These are phyloP conservation scores for Chrysochromulina tobinii DNA, from an alignment of 78 protist species.

Conservation along the genomic window DNA sequence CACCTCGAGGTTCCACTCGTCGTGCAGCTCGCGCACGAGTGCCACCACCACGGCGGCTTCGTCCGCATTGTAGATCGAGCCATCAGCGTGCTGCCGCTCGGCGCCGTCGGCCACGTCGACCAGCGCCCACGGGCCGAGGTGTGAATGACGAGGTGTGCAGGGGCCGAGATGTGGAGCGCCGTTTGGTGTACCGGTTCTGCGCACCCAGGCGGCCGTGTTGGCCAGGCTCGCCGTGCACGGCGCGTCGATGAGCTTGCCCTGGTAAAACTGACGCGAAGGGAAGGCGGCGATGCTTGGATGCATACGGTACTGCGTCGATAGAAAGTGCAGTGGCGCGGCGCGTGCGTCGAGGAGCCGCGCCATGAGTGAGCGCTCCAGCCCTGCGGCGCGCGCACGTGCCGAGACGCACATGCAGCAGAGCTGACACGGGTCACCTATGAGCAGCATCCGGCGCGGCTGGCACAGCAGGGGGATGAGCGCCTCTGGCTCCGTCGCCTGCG, in stretches of 20 bases:
- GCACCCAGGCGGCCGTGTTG: background rate
- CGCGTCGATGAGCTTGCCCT: background rate
- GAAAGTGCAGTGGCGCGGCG: background rate
- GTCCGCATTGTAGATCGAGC: background rate
- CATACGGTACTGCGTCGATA: conserved; percentile 59
- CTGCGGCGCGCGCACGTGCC: background rate
- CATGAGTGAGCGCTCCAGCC: background rate
- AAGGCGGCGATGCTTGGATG: conserved; percentile 49
- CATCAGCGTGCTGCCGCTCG: background rate
- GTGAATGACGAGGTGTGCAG: too few relatives aligned
- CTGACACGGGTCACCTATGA: conserved; percentile 42
- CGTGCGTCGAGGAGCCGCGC: background rate
- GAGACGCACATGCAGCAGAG: background rate
- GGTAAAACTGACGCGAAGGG: conserved; percentile 49
- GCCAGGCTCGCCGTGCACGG: background rate
- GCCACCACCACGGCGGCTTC: background rate
- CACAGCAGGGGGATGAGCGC: conserved; percentile 29
- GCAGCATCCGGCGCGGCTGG: background rate
- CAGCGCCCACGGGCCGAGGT: background rate
- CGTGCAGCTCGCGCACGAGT: background rate
- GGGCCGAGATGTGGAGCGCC: too few relatives aligned
- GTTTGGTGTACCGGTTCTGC: too few relatives aligned
- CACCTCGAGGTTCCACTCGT: background rate
- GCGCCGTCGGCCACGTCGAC: background rate
- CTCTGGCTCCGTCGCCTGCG: conserved; percentile 26